Evolutionary conservation across 2,329 filamentous ascomycete species (phyloP), one percentile per base, ranked within the genome.

Genomic region (Paecilomyces formosus): DNA sequence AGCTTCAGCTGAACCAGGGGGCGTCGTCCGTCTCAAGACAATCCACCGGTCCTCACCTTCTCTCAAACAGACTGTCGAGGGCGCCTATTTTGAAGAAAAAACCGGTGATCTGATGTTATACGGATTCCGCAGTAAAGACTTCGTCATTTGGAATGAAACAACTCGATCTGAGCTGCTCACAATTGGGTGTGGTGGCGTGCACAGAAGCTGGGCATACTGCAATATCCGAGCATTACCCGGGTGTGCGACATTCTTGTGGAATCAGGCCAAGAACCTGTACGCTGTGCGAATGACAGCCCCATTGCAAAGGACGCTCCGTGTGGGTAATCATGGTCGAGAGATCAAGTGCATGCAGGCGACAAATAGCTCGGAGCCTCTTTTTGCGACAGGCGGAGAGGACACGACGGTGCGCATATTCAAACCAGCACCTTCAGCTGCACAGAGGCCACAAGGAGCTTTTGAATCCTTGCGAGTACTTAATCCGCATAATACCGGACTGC

Each of bases 261-360:
- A 88, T 2, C 87, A 90, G 71, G 85, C 86, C 4, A 83, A 85
- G 1, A 73, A 63, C 61, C 78, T 86, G 57, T 76, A 82, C 60
- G 69, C 81, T 0, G 68, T 76, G 39, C 72, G 68, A 2, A 76
- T 81, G 31, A 60, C 58, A 2, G 60, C 66, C 15, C 61, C 77
- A 33, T 78, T 69, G 63, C 83, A 75, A 69, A 65, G 70, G 9
- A 70, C 81, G 0, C 63, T 96, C 12, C 85, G 87, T 62, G 65
- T 74, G 0, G 93, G 94, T 6, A 85, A 85, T 0, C 94, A 99
- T 72, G 94, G 94, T 0, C 81, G 94, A 57, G 94, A 99, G 73
- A 89, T 97, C 64, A 90, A 89, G 70, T 75, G 83, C 1, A 72
- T 84, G 61, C 81, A 85, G 21, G 68, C 82, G 2, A 79, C 79